Base-by-base conservation (phyloP, 176 grass and related monocot genomes). In the Poa annua region DNA sequence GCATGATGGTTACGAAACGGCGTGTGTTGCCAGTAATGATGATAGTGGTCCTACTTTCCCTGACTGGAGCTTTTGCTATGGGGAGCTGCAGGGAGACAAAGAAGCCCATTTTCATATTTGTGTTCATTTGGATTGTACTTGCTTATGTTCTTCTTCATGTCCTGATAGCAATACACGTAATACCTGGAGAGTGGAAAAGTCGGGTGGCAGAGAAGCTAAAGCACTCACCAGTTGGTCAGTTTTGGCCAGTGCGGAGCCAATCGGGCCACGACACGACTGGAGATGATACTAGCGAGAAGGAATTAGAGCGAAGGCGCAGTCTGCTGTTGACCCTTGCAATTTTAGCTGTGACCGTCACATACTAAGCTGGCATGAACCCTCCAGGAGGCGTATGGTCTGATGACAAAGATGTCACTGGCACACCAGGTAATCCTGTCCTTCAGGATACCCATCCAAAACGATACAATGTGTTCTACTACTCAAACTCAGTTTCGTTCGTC, bases 311-410 rank as follows among this genome's bases (percentile, higher is more conserved):
- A 22, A 80, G 69, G 50, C 70, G 60, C 59, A 85, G 80, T 76
- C 69, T 89, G 11, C 8, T 85, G 6, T 24, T 89, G 39, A 75
- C 19, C 20, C 41, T 89, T 29, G 61, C 87, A 51, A 15, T 85
- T 84, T 78, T 89, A 32, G 38, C 82, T 12, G 87, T 71, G 4
- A 85, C 81, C 10, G 69, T 88, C 68, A 88, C 87, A 5, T 88
- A 85, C 59, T 76, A 88, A 85, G 87, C 87, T 84, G 87, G 87
- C 38, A 66, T 89, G 69, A 89, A 70, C 21, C 87, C 87, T 68
- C 87, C 87, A 33, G 82, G 87, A 75, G 62, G 87, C 21, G 69
- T 89, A 60, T 85, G 82, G 82, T 75, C 82, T 50, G 87, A 89
- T 81, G 70, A 81, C 50, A 39, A 47, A 11, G 21, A 74, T 62